A percentile compares a stretch with the other conserved stretches of the same genome.
These are phyloP conservation scores for Fraxinus americana DNA, from an alignment of 257 asterid species.

Conservation along the genomic window DNA sequence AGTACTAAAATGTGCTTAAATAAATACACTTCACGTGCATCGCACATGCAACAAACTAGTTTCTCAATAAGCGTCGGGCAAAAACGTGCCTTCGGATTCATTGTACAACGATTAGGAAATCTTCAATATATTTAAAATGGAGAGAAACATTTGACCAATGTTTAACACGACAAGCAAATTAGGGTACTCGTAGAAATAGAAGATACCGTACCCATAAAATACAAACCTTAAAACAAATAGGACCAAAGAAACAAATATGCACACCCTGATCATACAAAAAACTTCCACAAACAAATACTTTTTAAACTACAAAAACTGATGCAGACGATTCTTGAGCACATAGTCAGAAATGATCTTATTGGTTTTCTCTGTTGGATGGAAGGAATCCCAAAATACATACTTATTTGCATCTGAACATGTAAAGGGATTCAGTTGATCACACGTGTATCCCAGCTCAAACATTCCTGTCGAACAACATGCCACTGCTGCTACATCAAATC, in stretches of 20 bases:
- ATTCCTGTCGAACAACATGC: constrained; percentile 90
- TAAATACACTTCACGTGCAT: too few relatives aligned
- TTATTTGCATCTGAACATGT: constrained; percentile 83
- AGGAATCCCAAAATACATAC: constrained; percentile 88
- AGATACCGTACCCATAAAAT: neutral
- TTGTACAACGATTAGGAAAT: too few relatives aligned
- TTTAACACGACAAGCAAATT: too few relatives aligned
- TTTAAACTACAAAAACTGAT: constrained; percentile 34
- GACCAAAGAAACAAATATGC: neutral
- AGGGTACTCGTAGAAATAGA: neutral
- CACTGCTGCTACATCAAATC: constrained; percentile 63
- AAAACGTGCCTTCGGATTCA: neutral
- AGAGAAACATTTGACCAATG: neutral
- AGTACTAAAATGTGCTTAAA: neutral
- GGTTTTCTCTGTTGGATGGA: constrained; percentile 79
- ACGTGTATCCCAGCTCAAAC: constrained; percentile 87
- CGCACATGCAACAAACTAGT: too few relatives aligned
- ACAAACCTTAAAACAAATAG: neutral
- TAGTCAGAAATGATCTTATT: constrained; percentile 54
- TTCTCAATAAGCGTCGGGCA: neutral
- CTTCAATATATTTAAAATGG: too few relatives aligned
- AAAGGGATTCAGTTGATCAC: constrained; percentile 68
- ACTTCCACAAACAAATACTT: neutral
- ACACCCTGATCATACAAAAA: neutral
- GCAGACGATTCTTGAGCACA: constrained; percentile 44